phyloP scores from a whole-genome alignment of 495 filamentous ascomycete species.

The Neurospora sp. region DNA sequence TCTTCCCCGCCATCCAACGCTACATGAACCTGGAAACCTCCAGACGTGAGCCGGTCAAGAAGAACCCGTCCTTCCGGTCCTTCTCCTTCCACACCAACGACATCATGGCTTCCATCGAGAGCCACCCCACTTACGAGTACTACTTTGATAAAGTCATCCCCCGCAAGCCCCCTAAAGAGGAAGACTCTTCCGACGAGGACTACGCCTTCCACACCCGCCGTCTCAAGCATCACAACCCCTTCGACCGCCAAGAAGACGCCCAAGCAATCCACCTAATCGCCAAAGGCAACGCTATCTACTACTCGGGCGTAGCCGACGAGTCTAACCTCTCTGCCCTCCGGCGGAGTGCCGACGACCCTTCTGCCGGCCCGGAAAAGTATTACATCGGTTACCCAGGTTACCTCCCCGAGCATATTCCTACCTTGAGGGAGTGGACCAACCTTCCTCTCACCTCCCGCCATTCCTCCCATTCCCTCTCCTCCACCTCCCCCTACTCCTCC shows the following conservation, averaged over 20 bases:
- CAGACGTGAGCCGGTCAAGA: constrained; percentile 16
- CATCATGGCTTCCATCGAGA: not conserved
- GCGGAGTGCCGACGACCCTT: too few relatives aligned
- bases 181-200: not conserved
- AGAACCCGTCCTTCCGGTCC: constrained; percentile 14
- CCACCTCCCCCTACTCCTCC: too few relatives aligned
- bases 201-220: not conserved
- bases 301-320: not conserved
- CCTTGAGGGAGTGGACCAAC: not conserved
- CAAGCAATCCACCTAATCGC: not conserved
- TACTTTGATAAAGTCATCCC: not conserved
- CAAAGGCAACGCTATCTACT: not conserved
- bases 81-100: not conserved
- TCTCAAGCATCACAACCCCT: not conserved
- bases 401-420: not conserved
- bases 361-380: not conserved
- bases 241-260: not conserved
- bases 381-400: not conserved
- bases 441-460: not conserved
- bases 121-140: not conserved
- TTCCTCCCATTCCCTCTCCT: too few relatives aligned
- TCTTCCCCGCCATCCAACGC: constrained; percentile 29
- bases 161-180: not conserved
- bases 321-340: not conserved
- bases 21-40: constrained; percentile 12